These are phyloP conservation scores for Vigna reflexopilosa DNA, from an alignment of 306 rosid species.

Conservation along the genomic window DNA sequence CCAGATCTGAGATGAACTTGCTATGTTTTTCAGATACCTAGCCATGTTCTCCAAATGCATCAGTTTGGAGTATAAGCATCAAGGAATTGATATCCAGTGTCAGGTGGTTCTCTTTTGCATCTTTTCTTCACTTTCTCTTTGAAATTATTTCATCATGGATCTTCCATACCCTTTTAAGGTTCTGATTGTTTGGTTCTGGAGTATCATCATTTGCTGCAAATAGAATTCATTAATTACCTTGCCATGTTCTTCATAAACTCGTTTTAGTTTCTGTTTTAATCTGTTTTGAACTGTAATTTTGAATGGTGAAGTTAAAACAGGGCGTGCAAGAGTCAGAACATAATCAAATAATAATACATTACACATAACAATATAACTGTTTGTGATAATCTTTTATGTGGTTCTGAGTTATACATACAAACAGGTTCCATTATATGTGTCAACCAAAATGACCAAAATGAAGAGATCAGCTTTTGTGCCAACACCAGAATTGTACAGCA, in stretches of 20 bases:
- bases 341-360: too few species aligned
- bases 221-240: neutral
- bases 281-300: too few species aligned
- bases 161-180: neutral
- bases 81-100: conserved; percentile 77
- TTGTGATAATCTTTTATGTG: neutral
- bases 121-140: neutral
- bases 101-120: conserved; percentile 61
- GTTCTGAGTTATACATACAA: neutral
- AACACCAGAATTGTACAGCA: conserved; percentile 47
- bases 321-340: too few species aligned
- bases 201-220: neutral
- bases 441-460: conserved; percentile 68
- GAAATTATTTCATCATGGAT: neutral
- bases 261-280: too few species aligned
- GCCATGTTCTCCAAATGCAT: conserved; percentile 61
- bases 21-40: conserved; percentile 42
- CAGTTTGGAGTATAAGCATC: conserved; percentile 59
- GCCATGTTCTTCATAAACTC: too few species aligned
- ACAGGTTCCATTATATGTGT: conserved; percentile 74
- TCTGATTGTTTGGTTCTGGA: neutral
- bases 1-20: neutral
- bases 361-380: neutral
- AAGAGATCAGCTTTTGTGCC: conserved; percentile 65
- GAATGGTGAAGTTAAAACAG: too few species aligned